These are phyloP conservation scores for Glonium stellatum DNA, from an alignment of 495 filamentous ascomycete species.

Conservation along the genomic window DNA sequence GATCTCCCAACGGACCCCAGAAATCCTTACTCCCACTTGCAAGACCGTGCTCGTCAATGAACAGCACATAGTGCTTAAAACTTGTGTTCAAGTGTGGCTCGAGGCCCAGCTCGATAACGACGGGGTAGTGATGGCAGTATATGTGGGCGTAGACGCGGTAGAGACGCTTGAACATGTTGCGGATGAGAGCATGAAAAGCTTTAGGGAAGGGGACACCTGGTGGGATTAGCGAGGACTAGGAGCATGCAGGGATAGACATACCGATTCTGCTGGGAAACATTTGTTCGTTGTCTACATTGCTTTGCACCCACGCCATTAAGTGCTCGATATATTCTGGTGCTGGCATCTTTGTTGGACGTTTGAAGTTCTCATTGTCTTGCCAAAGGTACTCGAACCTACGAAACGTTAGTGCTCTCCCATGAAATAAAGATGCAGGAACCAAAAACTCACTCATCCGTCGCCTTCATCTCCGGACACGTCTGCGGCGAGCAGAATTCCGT, in stretches of 20 bases:
- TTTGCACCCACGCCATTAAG: conserved; percentile 92
- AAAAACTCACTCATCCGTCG: conserved; percentile 81
- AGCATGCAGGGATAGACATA: conserved; percentile 34
- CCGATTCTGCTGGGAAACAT: conserved; percentile 90
- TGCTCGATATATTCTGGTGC: conserved; percentile 97
- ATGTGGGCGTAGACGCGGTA: conserved; percentile 99
- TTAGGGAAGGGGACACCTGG: conserved; percentile 92
- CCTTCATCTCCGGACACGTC: conserved; percentile 98
- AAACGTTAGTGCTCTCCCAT: neutral
- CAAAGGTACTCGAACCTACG: conserved; percentile 92
- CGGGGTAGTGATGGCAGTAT: conserved; percentile 98
- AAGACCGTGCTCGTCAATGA: conserved; percentile 86
- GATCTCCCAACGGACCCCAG: conserved; percentile 92
- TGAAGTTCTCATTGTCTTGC: conserved; percentile 91
- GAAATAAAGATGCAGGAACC: neutral
- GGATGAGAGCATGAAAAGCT: conserved; percentile 74
- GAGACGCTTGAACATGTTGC: conserved; percentile 95
- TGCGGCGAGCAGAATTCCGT: conserved; percentile 98
- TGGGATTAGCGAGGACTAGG: conserved; percentile 13
- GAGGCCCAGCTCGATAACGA: conserved; percentile 87
- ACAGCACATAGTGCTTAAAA: conserved; percentile 98
- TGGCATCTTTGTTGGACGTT: conserved; percentile 94
- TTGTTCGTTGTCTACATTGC: conserved; percentile 89
- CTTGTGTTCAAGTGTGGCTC: conserved; percentile 97
- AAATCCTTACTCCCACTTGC: conserved; percentile 84